A percentile compares a stretch with the other conserved stretches of the same genome.
Conservation (phyloP, 2,329 filamentous ascomycete genomes). For the Aureobasidium namibiae region DNA sequence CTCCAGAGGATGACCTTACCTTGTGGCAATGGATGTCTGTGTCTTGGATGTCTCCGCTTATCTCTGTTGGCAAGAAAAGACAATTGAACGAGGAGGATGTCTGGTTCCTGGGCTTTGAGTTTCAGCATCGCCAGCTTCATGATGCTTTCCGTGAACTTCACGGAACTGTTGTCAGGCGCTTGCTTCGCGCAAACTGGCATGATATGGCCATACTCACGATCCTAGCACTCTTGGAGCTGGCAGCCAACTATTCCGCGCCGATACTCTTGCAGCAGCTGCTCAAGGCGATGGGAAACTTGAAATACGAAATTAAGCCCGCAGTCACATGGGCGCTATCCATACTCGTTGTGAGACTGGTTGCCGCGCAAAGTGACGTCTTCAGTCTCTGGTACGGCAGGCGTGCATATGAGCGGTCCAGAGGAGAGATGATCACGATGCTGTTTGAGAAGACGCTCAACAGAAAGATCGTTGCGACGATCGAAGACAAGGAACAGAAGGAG, state of each 20-base stretch:
- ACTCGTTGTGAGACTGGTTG: slow-evolving; percentile 51
- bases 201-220: slow-evolving; percentile 62
- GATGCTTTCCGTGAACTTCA: slow-evolving; percentile 62
- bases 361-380: slow-evolving; percentile 59
- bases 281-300: slow-evolving; percentile 52
- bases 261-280: slow-evolving; percentile 66
- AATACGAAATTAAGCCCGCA: slow-evolving; percentile 46
- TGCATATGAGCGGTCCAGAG: slow-evolving; percentile 73
- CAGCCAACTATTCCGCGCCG: slow-evolving; percentile 48
- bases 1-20: slow-evolving; percentile 70
- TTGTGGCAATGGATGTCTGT: slow-evolving; percentile 81
- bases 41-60: slow-evolving; percentile 72
- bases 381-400: slow-evolving; percentile 76
- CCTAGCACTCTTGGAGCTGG: slow-evolving; percentile 57
- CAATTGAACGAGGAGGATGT: slow-evolving; percentile 73
- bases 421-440: slow-evolving; percentile 78
- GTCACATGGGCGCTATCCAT: slow-evolving; percentile 58
- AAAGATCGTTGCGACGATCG: slow-evolving; percentile 41
- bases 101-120: slow-evolving; percentile 71
- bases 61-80: slow-evolving; percentile 53
- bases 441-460: slow-evolving; percentile 68
- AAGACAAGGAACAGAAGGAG: slow-evolving; percentile 18
- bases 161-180: slow-evolving; percentile 62
- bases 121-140: slow-evolving; percentile 71
- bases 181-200: slow-evolving; percentile 68